Percentiles rank a stretch among this genome's conserved stretches.
phyloP scores from a whole-genome alignment of 1,139 yeast genomes.

The Sugiyamaella paludigena region DNA sequence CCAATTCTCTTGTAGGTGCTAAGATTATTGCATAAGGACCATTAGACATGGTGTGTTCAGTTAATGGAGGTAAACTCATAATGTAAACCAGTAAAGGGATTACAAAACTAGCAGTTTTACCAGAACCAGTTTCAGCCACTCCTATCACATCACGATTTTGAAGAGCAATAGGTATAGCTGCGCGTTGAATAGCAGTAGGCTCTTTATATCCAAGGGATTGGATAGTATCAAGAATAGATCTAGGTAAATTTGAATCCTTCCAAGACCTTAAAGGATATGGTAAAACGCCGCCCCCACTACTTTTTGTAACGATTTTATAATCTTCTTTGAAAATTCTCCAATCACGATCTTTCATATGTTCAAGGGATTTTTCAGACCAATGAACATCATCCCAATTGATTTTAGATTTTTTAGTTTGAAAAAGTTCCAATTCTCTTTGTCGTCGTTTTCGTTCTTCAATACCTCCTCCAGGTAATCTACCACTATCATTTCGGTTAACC shows the following conservation, averaged over 20 bases:
- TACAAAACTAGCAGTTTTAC: constrained; percentile 83
- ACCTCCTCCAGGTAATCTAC: constrained; percentile 28
- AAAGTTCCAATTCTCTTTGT: constrained; percentile 19
- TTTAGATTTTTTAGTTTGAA: constrained; percentile 21
- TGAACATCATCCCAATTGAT: constrained; percentile 43
- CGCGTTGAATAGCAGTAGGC: constrained; percentile 91
- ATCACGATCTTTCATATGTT: constrained; percentile 73
- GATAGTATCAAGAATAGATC: constrained; percentile 43
- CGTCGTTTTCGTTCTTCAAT: constrained; percentile 33
- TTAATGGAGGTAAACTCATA: constrained; percentile 45
- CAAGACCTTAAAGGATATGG: constrained; percentile 70
- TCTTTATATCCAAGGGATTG: constrained; percentile 47
- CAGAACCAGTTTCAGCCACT: constrained; percentile 96
- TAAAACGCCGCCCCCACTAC: constrained; percentile 29
- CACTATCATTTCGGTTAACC: not conserved
- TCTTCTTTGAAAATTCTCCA: constrained; percentile 90
- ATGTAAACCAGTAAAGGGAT: constrained; percentile 69
- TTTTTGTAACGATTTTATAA: constrained; percentile 58
- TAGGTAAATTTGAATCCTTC: constrained; percentile 59
- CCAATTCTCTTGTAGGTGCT: constrained; percentile 94
- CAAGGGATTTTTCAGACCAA: constrained; percentile 68
- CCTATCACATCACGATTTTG: constrained; percentile 69
- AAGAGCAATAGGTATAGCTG: constrained; percentile 75
- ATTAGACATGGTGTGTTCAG: constrained; percentile 42
- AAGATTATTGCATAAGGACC: constrained; percentile 70